Base-by-base conservation (phyloP, 2,329 filamentous ascomycete species). In the Sordariomycetes sp. region DNA sequence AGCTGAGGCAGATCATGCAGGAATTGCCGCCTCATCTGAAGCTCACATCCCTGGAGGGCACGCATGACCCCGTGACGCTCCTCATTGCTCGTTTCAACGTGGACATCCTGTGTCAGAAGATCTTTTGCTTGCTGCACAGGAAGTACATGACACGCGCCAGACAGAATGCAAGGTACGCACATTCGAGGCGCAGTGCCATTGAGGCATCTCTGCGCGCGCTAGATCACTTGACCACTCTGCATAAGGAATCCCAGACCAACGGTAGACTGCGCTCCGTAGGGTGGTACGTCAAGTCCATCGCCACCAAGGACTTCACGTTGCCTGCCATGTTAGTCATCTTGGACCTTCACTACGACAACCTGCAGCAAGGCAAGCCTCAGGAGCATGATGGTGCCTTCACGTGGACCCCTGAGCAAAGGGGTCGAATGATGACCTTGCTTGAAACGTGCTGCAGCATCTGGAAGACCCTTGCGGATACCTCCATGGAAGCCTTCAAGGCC, bases 401-500 rank as follows among this genome's bases (percentile, higher is more conserved):
- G 36, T 80, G 75, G 73, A 70, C 67, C 4, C 57, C 61, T 2
- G 64, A 70, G 34, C 72, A 80, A 51, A 72, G 82, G 8, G 67
- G 75, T 20, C 82, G 84, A 44, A 93, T 95, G 84, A 68, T 92
- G 20, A 59, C 66, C 16, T 74, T 79, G 2, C 70, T 96, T 3
- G 80, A 88, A 49, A 71, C 70, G 14, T 83, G 83, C 8, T 72
- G 75, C 30, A 66, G 72, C 14, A 92, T 96, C 36, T 96, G 88
- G 87, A 79, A 82, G 32, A 76, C 75, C 8, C 66, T 87, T 9
- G 74, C 79, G 4, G 81, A 92, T 35, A 69, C 78, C 17, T 92
- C 83, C 1, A 82, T 95, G 61, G 90, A 96, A 45, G 86, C 88
- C 0, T 88, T 80, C 62, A 96, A 96, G 60, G 90, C 86, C 2